Evolutionary conservation across 495 filamentous ascomycete genomes (phyloP).

Genomic region (Neurospora sp.): DNA sequence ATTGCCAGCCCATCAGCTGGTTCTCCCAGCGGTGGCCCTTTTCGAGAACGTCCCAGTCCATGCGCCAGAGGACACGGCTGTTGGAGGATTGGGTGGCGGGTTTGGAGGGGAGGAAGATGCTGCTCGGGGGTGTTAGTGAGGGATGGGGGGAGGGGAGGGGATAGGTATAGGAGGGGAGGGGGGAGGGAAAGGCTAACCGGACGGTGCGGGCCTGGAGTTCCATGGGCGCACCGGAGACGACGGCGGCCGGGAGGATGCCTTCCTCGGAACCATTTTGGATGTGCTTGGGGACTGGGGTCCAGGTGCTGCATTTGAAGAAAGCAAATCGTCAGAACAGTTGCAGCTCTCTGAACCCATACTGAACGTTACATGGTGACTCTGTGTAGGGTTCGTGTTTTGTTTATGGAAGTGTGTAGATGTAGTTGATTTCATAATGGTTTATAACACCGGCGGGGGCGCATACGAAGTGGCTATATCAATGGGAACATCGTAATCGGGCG

Average conservation of each 20-base stretch:
- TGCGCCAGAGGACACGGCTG: conserved; percentile 79
- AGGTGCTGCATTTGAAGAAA: conserved; percentile 44
- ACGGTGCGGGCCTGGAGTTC: conserved; percentile 90
- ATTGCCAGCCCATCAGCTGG: conserved; percentile 96
- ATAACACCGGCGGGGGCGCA: conserved; percentile 10
- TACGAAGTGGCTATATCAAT: conserved; percentile 79
- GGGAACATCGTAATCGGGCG: conserved; percentile 69
- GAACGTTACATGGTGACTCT: not conserved
- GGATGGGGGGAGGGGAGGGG: not conserved
- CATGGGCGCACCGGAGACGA: conserved; percentile 84
- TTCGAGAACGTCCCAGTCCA: conserved; percentile 92
- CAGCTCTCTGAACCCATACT: not conserved
- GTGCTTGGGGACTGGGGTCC: conserved; percentile 78
- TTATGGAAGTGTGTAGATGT: not conserved
- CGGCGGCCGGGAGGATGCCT: conserved; percentile 64
- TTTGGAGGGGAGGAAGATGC: conserved; percentile 85
- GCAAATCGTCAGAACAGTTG: not conserved
- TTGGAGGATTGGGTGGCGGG: conserved; percentile 88
- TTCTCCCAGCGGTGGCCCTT: conserved; percentile 97
- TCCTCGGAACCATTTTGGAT: conserved; percentile 87
- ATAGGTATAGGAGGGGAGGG: not conserved
- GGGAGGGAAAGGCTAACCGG: conserved; percentile 46
- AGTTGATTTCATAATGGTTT: not conserved
- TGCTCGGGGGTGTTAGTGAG: conserved; percentile 20
- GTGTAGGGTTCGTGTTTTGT: not conserved